Evolutionary conservation across 495 filamentous ascomycete species (phyloP), one percentile per base, ranked within the genome.

Genomic region (Chaetomidium leptoderma): DNA sequence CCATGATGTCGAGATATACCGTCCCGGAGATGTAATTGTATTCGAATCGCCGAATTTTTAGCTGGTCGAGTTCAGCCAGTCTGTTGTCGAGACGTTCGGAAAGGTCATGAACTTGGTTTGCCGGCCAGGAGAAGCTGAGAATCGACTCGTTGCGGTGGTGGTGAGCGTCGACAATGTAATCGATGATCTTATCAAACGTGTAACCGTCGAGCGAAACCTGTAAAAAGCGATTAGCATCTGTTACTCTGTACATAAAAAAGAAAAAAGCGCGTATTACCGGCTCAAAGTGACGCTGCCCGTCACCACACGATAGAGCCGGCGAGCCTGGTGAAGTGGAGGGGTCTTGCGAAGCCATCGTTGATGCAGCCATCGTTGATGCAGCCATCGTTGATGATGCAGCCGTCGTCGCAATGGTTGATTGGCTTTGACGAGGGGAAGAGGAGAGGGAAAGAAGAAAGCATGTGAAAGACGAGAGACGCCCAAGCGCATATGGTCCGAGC

Each of bases 21-120:
- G 21, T 53, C 10, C 37, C 27, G 21, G 48, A 59, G 19, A 47
- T 17, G 40, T 59, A 59, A 27, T 59, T 39, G 57, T 59, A 59
- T 26, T 59, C 57, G 17, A 53, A 47, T 10, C 55, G 57, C 2
- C 32, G 48, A 39, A 53, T 53, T 40, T 52, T 51, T 4, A 6
- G 39, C 37, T 46, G 13, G 57, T 47, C 57, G 24, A 53, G 39
- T 29, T 46, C 48, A 19, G 37, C 7, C 14, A 59, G 48, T 23
- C 30, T 44, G 35, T 13, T 16, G 30, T 47, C 40, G 13, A 59
- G 33, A 6, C 19, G 26, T 23, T 42, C 39, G 19, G 19, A 24
- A 27, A 59, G 37, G 32, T 52, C 19, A 17, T 19, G 9, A 3
- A 37, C 37, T 17, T 21, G 17, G 57, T 36, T 48, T 19, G 48